Conservation (phyloP, 2,329 filamentous ascomycete species). For the Lecanoromycetidae sp. region DNA sequence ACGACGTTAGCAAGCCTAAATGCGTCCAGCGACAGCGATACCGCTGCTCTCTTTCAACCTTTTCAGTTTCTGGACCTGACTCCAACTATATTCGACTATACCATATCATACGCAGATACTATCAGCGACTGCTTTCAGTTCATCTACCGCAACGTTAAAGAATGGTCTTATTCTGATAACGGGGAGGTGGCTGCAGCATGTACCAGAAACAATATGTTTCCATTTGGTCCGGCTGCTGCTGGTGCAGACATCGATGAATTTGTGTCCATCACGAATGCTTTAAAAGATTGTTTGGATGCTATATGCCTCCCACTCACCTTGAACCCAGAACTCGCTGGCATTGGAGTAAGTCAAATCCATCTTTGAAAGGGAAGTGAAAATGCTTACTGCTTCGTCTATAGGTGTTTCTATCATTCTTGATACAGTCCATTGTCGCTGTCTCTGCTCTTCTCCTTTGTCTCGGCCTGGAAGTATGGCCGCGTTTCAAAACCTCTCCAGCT, state of each 20-base stretch:
- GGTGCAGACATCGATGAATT: not conserved
- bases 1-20: not conserved
- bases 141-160: not conserved
- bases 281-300: not conserved
- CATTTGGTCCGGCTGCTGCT: not conserved
- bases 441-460: not conserved
- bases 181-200: not conserved
- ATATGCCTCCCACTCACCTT: constrained; percentile 8
- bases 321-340: constrained; percentile 14
- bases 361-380: not conserved
- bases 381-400: not conserved
- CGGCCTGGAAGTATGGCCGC: not conserved
- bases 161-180: not conserved
- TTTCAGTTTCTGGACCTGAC: not conserved
- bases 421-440: constrained; percentile 1
- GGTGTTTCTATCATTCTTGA: constrained; percentile 8
- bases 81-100: not conserved
- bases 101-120: not conserved
- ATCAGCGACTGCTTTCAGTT: constrained; percentile 1
- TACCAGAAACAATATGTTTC: not conserved
- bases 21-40: not conserved
- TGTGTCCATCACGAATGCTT: too few species aligned
- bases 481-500: too few species aligned
- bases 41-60: not conserved
- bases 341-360: constrained; percentile 11